Percentiles rank a stretch among this genome's conserved stretches.
Evolutionary conservation across 1,284 basidiomycete species (phyloP).

Genomic region (Vanrija sp.): DNA sequence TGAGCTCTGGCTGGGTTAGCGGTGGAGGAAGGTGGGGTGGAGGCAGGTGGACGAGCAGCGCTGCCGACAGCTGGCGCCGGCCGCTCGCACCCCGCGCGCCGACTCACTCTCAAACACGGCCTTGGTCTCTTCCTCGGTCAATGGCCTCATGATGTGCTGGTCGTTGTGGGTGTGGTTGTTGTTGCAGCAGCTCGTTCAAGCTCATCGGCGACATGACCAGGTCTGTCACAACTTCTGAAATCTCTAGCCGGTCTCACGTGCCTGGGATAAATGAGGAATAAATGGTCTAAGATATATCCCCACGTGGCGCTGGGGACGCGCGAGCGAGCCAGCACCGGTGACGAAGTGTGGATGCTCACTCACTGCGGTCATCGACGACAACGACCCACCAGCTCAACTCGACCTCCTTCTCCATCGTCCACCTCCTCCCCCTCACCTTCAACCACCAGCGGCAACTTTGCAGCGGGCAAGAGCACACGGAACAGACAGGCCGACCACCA

Average conservation of each 20-base stretch:
- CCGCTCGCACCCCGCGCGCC: no score
- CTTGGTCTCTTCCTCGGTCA: conserved; percentile 52
- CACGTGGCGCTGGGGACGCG: conserved; percentile 13
- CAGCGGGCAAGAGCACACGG: neutral
- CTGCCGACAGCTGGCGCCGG: neutral
- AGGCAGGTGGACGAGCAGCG: neutral
- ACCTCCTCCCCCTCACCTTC: neutral
- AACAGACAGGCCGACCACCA: neutral
- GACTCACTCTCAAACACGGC: conserved; percentile 51
- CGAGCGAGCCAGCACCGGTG: conserved; percentile 3
- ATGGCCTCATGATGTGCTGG: conserved; percentile 42
- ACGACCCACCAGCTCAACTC: neutral
- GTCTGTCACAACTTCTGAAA: conserved; percentile 11
- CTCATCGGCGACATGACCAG: neutral
- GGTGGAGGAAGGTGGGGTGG: neutral
- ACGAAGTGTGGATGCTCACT: neutral
- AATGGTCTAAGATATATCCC: conserved; percentile 5
- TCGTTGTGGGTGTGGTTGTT: neutral
- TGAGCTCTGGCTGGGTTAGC: conserved; percentile 37
- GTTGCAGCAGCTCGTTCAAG: neutral
- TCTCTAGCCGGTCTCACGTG: conserved; percentile 7
- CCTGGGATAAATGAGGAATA: conserved; percentile 9
- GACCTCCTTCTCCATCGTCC: neutral
- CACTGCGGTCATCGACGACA: neutral
- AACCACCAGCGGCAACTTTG: neutral